Conservation (phyloP, 768 basidiomycete species). For the Kwoniella dejecticola region DNA sequence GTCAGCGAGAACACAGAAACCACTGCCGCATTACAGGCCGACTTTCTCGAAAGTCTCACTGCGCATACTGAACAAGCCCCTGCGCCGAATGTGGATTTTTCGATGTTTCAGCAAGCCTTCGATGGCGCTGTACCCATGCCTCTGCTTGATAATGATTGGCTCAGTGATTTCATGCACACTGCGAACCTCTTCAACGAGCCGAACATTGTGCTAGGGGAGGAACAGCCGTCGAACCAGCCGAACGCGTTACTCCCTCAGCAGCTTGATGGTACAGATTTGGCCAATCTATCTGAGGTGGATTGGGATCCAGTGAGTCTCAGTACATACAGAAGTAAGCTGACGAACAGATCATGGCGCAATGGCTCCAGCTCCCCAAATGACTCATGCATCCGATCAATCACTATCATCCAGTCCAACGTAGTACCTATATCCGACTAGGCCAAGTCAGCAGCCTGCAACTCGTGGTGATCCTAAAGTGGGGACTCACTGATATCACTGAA, state of each 20-base stretch:
- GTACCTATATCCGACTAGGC: slow-evolving; percentile 23
- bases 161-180: no score
- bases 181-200: no score
- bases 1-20: no score
- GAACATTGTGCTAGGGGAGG: no score
- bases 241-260: not conserved
- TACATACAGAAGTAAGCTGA: not conserved
- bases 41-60: no score
- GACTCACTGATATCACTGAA: slow-evolving; percentile 25
- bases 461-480: not conserved
- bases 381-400: slow-evolving; percentile 3
- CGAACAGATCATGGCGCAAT: slow-evolving; percentile 1
- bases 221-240: no score
- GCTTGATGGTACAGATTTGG: not conserved
- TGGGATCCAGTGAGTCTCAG: slow-evolving; percentile 7
- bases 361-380: not conserved
- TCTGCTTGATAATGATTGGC: no score
- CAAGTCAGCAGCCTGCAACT: not conserved
- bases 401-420: slow-evolving; percentile 22
- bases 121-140: no score
- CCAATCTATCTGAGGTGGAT: not conserved
- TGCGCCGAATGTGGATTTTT: no score
- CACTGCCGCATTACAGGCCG: no score
- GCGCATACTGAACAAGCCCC: no score
- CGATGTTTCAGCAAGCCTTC: no score